phyloP scores from a whole-genome alignment of 139 green algal genomes.

The Coelastrella sp. region DNA sequence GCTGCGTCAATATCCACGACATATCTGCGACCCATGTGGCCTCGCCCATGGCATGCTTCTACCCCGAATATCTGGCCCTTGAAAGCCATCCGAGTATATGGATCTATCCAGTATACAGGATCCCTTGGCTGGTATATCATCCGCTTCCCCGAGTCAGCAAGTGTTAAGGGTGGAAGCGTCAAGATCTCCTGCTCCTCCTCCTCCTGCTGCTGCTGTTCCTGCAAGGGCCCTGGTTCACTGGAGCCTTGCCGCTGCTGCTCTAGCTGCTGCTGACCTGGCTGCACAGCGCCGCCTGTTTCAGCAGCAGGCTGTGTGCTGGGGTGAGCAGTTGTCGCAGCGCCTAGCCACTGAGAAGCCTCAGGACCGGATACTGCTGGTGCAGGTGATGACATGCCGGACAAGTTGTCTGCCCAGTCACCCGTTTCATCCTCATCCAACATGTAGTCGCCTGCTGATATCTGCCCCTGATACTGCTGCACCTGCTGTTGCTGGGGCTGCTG shows the following conservation, averaged over 20 bases:
- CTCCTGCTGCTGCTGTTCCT: neutral
- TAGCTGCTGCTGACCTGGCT: neutral
- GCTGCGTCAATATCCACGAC: neutral
- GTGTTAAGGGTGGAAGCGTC: neutral
- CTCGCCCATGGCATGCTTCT: neutral
- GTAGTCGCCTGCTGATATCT: neutral
- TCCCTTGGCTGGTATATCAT: neutral
- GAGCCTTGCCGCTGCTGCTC: neutral
- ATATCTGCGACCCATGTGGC: neutral
- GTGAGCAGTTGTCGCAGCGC: neutral
- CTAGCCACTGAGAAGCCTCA: too few relatives aligned
- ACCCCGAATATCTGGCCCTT: neutral
- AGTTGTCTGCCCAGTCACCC: neutral
- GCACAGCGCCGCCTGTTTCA: neutral
- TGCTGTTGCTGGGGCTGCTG: neutral
- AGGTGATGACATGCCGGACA: neutral
- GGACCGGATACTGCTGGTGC: too few relatives aligned
- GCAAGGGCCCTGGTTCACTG: neutral
- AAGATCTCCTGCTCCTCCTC: constrained; percentile 3
- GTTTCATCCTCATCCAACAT: neutral
- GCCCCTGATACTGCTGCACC: constrained; percentile 25
- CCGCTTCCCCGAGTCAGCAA: neutral
- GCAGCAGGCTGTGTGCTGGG: neutral
- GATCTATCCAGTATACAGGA: neutral
- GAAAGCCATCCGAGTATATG: neutral